These are phyloP conservation scores for Gloeopeniophorella convolvens DNA, from an alignment of 768 basidiomycete genomes.

Conservation along the genomic window DNA sequence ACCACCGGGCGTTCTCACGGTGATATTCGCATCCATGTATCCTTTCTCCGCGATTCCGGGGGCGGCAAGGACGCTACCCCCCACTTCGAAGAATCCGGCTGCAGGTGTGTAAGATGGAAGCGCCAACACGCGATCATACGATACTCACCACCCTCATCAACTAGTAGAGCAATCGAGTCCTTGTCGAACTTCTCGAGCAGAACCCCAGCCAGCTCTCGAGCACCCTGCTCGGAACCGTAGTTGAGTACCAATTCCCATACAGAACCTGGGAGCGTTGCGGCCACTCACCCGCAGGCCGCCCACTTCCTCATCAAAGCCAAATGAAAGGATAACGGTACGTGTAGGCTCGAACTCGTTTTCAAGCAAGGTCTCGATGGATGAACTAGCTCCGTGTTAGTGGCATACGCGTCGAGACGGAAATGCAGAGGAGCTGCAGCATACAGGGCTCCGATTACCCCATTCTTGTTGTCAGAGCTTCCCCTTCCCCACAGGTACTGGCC, in stretches of 20 bases:
- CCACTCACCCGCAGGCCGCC: conserved; percentile 20
- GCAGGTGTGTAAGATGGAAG: conserved; percentile 2
- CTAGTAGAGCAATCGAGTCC: conserved; percentile 65
- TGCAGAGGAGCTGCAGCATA: neutral
- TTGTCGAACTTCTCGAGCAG: conserved; percentile 61
- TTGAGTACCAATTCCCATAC: neutral
- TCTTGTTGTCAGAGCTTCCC: conserved; percentile 32
- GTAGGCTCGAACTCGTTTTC: conserved; percentile 34
- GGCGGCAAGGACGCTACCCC: conserved; percentile 49
- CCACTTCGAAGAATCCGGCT: conserved; percentile 46
- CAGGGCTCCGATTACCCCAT: conserved; percentile 31
- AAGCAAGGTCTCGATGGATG: conserved; percentile 35
- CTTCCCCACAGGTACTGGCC: conserved; percentile 30
- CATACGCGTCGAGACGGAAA: neutral
- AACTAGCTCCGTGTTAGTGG: conserved; percentile 16
- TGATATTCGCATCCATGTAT: conserved; percentile 52
- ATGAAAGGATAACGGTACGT: conserved; percentile 27
- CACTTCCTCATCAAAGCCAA: conserved; percentile 40
- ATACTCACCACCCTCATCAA: conserved; percentile 79
- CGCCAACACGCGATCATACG: neutral
- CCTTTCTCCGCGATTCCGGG: conserved; percentile 75
- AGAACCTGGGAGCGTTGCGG: neutral
- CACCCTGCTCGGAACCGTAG: conserved; percentile 39
- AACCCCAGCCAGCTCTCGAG: conserved; percentile 37
- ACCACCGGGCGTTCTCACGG: conserved; percentile 66